These are phyloP conservation scores for Scytalidium sp. DNA, from an alignment of 2,329 filamentous ascomycete species.

Conservation along the genomic window DNA sequence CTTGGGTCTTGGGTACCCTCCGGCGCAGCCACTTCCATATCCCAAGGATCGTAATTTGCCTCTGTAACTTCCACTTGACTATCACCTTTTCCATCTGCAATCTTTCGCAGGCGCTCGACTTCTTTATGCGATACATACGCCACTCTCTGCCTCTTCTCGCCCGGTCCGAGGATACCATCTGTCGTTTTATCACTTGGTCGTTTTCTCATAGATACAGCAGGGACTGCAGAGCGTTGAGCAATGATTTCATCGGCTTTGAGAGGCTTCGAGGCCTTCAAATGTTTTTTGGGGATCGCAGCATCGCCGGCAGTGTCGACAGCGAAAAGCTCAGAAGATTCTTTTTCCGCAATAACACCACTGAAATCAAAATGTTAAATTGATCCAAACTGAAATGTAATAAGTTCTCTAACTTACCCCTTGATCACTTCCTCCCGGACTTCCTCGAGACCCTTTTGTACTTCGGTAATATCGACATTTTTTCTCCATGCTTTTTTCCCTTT, in stretches of 20 bases:
- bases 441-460: conserved; percentile 79
- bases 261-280: conserved; percentile 68
- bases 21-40: conserved; percentile 42
- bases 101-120: conserved; percentile 69
- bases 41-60: conserved; percentile 80
- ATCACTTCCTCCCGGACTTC: conserved; percentile 87
- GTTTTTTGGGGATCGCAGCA: conserved; percentile 59
- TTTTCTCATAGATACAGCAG: conserved; percentile 76
- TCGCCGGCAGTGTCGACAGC: conserved; percentile 75
- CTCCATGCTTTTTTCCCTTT: conserved; percentile 99
- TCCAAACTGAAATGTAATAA: background rate
- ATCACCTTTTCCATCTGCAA: conserved; percentile 69
- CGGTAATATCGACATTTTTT: conserved; percentile 93
- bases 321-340: conserved; percentile 80
- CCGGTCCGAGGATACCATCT: conserved; percentile 61
- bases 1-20: conserved; percentile 44
- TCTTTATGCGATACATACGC: conserved; percentile 85
- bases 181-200: conserved; percentile 66
- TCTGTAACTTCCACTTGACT: conserved; percentile 46
- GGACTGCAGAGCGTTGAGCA: conserved; percentile 75
- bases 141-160: conserved; percentile 69
- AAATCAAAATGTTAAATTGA: conserved; percentile 11
- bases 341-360: conserved; percentile 84
- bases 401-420: conserved; percentile 61
- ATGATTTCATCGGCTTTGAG: conserved; percentile 93